These are phyloP conservation scores for Ustilago trichophora DNA, from an alignment of 1,284 basidiomycete genomes.

Conservation along the genomic window DNA sequence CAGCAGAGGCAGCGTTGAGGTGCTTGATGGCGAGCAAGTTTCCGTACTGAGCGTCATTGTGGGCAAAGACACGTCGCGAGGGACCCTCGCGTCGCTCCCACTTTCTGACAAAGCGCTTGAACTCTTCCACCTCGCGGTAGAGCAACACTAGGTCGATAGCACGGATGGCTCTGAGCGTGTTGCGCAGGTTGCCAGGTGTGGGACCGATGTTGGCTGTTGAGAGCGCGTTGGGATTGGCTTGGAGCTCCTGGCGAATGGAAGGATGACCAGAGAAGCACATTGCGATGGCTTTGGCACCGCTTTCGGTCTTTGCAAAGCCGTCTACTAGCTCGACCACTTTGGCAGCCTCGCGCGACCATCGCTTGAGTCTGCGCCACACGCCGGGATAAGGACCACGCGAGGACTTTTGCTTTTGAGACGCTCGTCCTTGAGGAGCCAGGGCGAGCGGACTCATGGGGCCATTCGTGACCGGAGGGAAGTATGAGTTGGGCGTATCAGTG, in stretches of 20 bases:
- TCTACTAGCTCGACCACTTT: slow-evolving; percentile 63
- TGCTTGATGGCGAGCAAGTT: slow-evolving; percentile 60
- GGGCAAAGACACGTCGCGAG: slow-evolving; percentile 59
- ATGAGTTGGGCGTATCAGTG: slow-evolving; percentile 36
- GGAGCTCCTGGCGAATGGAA: slow-evolving; percentile 36
- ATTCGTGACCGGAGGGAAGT: slow-evolving; percentile 32
- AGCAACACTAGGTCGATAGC: slow-evolving; percentile 58
- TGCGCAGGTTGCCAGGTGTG: slow-evolving; percentile 44
- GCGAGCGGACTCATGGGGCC: slow-evolving; percentile 47
- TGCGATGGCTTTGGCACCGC: slow-evolving; percentile 49
- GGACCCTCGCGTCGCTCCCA: slow-evolving; percentile 59
- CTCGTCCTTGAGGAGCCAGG: slow-evolving; percentile 23
- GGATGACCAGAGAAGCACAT: slow-evolving; percentile 44
- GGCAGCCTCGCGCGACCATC: slow-evolving; percentile 63
- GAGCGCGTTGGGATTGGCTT: slow-evolving; percentile 15
- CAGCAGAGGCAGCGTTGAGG: not conserved
- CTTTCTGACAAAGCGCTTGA: slow-evolving; percentile 54
- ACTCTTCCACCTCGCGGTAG: slow-evolving; percentile 52
- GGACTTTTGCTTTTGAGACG: slow-evolving; percentile 8
- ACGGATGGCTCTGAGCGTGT: slow-evolving; percentile 47
- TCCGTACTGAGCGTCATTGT: slow-evolving; percentile 64
- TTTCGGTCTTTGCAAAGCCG: slow-evolving; percentile 45
- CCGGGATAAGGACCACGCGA: slow-evolving; percentile 59
- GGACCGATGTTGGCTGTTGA: slow-evolving; percentile 31
- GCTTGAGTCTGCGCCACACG: slow-evolving; percentile 64